Conservation (phyloP, 106 monocot genomes). For the Narthecium ossifragum region DNA sequence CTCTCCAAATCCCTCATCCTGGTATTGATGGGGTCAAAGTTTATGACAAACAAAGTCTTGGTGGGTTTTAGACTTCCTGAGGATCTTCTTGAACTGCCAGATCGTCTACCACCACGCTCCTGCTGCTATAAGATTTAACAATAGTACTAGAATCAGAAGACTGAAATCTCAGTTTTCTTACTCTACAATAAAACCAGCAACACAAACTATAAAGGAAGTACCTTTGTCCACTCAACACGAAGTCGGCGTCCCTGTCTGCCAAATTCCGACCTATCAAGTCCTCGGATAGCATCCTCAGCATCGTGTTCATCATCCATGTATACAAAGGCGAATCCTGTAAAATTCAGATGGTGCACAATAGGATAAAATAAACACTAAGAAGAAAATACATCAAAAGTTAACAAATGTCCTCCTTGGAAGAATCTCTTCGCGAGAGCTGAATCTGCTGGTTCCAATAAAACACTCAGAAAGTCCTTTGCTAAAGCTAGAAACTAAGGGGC, state of each 20-base stretch:
- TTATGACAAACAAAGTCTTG: conserved; percentile 96
- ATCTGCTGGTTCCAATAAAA: conserved; percentile 1
- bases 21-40: conserved; percentile 87
- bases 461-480: conserved; percentile 13
- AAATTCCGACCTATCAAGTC: conserved; percentile 80
- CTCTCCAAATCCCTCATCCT: conserved; percentile 81
- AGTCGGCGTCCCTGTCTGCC: conserved; percentile 84
- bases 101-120: conserved; percentile 56
- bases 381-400: not conserved
- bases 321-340: conserved; percentile 88
- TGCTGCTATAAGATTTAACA: conserved; percentile 26
- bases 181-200: not conserved
- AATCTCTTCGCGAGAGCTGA: not conserved
- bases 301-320: conserved; percentile 99
- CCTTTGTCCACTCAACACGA: conserved; percentile 98
- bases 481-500: conserved; percentile 41
- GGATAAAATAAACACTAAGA: conserved; percentile 1
- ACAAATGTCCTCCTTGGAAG: not conserved
- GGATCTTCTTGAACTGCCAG: conserved; percentile 63
- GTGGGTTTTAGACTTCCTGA: conserved; percentile 57
- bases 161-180: not conserved
- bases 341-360: too few species aligned
- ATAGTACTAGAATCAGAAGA: not conserved
- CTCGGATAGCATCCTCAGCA: conserved; percentile 91
- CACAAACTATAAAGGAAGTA: conserved; percentile 1